Conservation (phyloP, 2,329 filamentous ascomycete genomes). For the Ceratocystis papillata region DNA sequence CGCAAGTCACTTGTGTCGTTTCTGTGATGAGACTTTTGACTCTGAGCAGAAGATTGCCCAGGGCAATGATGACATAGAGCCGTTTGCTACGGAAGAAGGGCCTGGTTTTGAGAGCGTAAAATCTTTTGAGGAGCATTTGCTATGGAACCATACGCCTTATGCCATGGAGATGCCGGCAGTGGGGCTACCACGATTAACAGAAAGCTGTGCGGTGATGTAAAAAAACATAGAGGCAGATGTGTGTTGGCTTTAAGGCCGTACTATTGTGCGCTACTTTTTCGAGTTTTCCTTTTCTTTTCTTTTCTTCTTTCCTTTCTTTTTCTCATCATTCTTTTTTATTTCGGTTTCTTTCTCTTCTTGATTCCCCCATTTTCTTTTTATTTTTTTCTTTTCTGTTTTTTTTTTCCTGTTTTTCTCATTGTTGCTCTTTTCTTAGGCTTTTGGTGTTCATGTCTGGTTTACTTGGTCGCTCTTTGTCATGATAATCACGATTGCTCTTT, state of each 20-base stretch:
- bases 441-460: conserved; percentile 17
- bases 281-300: conserved; percentile 12
- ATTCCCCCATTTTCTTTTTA: conserved; percentile 1
- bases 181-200: conserved; percentile 29
- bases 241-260: neutral
- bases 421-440: neutral
- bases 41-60: conserved; percentile 36
- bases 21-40: conserved; percentile 43
- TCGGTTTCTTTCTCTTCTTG: conserved; percentile 12
- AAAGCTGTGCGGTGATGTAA: conserved; percentile 41
- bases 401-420: neutral
- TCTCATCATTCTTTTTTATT: conserved; percentile 13
- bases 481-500: conserved; percentile 9
- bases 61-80: conserved; percentile 42
- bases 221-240: neutral
- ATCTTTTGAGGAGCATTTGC: conserved; percentile 44
- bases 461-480: conserved; percentile 14
- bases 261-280: conserved; percentile 1
- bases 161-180: conserved; percentile 31
- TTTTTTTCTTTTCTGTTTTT: neutral
- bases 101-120: conserved; percentile 40
- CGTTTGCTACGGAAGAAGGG: conserved; percentile 40
- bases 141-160: conserved; percentile 42
- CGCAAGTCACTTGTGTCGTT: conserved; percentile 43
- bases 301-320: conserved; percentile 2